phyloP scores from a whole-genome alignment of 176 grass and related monocot genomes.

The Eleusine coracana region DNA sequence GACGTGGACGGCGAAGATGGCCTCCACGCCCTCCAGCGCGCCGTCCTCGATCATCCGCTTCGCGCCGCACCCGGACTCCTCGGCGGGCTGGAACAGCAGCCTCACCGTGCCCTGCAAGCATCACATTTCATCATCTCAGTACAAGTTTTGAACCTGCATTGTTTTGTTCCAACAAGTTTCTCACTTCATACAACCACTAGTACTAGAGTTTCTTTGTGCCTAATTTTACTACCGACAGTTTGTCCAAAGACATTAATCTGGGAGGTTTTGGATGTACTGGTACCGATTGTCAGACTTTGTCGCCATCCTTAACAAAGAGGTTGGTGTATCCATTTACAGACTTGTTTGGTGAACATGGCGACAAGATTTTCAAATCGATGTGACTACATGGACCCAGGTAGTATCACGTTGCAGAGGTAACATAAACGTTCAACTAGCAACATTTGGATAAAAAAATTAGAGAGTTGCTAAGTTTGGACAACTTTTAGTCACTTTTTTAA shows the following conservation, averaged over 20 bases:
- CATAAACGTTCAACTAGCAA: background rate
- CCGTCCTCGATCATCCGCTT: conserved; percentile 97
- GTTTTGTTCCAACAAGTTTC: background rate
- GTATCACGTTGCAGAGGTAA: background rate
- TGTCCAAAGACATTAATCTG: background rate
- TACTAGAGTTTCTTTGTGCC: background rate
- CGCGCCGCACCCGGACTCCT: conserved; percentile 87
- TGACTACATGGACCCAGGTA: too few relatives aligned
- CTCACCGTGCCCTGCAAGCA: conserved; percentile 80
- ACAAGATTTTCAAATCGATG: background rate
- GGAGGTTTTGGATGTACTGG: background rate
- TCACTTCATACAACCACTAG: too few relatives aligned
- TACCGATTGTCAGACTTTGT: background rate
- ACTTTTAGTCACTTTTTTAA: too few relatives aligned
- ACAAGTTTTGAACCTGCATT: background rate
- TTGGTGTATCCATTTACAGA: background rate
- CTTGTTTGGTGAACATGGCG: background rate
- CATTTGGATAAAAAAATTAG: too few relatives aligned
- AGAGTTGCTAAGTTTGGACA: too few relatives aligned
- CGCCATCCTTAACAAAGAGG: background rate
- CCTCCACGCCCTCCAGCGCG: conserved; percentile 82
- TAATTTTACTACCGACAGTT: background rate
- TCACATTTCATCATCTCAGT: background rate
- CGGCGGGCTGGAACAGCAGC: conserved; percentile 93
- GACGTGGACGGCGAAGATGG: conserved; percentile 95